Percentiles rank a stretch among this genome's conserved stretches.
Conservation (phyloP, 768 basidiomycete genomes). For the Russula sp. region DNA sequence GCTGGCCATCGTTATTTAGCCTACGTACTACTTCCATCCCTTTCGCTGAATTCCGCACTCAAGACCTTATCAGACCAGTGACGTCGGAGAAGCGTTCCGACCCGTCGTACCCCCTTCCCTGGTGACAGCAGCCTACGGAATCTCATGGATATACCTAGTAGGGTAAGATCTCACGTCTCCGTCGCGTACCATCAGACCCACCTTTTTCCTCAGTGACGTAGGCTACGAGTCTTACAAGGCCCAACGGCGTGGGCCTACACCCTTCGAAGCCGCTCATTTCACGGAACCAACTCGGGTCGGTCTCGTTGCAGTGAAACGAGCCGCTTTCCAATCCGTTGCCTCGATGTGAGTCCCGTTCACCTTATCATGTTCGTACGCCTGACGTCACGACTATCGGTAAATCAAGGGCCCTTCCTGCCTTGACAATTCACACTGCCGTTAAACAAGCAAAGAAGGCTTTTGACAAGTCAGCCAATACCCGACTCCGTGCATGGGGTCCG, state of each 20-base stretch:
- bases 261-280: conserved; percentile 60
- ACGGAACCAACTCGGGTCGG: conserved; percentile 63
- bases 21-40: conserved; percentile 46
- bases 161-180: conserved; percentile 39
- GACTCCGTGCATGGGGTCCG: conserved; percentile 67
- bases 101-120: conserved; percentile 68
- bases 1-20: conserved; percentile 69
- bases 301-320: conserved; percentile 70
- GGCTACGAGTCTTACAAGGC: conserved; percentile 79
- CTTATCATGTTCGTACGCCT: background rate
- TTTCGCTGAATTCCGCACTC: conserved; percentile 10
- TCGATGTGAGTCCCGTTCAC: conserved; percentile 53
- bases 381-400: background rate
- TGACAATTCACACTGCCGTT: conserved; percentile 82
- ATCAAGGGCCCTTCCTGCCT: conserved; percentile 69
- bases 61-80: conserved; percentile 52
- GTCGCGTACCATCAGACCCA: background rate
- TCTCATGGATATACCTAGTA: conserved; percentile 76
- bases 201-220: conserved; percentile 45
- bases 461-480: conserved; percentile 48
- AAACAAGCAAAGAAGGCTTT: conserved; percentile 66
- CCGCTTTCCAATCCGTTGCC: conserved; percentile 74
- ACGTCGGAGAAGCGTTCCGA: conserved; percentile 78
- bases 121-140: conserved; percentile 72
- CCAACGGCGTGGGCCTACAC: conserved; percentile 57